Evolutionary conservation across 768 basidiomycete species (phyloP).

Genomic region (Zangia roseola): DNA sequence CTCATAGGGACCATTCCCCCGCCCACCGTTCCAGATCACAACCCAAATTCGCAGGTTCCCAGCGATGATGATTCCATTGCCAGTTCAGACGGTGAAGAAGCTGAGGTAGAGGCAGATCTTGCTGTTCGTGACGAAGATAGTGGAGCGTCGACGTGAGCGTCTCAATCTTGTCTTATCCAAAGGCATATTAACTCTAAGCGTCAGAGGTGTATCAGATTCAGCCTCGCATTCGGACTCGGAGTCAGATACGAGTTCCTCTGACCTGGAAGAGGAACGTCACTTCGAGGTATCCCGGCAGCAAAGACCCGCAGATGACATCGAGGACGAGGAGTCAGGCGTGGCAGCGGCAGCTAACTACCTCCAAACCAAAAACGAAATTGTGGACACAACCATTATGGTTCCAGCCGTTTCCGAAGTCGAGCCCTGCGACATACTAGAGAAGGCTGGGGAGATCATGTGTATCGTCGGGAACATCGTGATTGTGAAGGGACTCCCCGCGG

Average conservation of each 20-base stretch:
- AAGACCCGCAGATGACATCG: constrained; percentile 30
- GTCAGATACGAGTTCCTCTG: constrained; percentile 20
- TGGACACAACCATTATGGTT: constrained; percentile 54
- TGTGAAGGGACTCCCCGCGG: constrained; percentile 58
- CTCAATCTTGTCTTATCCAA: neutral
- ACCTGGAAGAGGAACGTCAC: constrained; percentile 18
- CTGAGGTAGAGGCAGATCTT: constrained; percentile 70
- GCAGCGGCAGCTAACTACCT: constrained; percentile 44
- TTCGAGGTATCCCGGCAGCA: constrained; percentile 2
- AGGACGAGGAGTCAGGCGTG: constrained; percentile 53
- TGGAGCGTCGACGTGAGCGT: constrained; percentile 21
- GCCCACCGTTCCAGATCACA: neutral
- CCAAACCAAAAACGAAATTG: constrained; percentile 69
- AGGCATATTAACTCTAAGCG: constrained; percentile 19
- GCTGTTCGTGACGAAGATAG: constrained; percentile 43
- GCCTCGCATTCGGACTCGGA: constrained; percentile 40
- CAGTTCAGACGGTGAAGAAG: constrained; percentile 55
- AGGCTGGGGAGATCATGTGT: constrained; percentile 75
- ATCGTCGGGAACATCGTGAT: constrained; percentile 74
- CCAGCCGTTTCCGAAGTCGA: constrained; percentile 67
- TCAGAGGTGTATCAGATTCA: constrained; percentile 32
- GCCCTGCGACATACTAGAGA: constrained; percentile 63
- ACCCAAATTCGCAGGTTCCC: constrained; percentile 9
- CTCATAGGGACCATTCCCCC: constrained; percentile 44
- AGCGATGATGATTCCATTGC: constrained; percentile 50